Conservation (phyloP, 2,329 filamentous ascomycete species). For the Xylariaceae sp. region DNA sequence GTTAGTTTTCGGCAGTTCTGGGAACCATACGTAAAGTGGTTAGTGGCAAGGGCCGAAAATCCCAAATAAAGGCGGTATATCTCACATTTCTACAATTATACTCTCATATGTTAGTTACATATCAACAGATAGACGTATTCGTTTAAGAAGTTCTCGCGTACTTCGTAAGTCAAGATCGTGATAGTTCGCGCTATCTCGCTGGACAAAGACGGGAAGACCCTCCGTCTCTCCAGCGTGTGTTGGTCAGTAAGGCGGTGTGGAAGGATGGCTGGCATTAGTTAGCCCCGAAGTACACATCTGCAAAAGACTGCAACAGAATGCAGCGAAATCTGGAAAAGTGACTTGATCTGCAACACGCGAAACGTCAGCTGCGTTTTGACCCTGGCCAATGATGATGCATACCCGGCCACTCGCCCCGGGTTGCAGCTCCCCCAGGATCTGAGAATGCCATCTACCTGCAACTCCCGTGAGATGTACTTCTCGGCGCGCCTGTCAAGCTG, state of each 20-base stretch:
- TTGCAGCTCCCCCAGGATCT: conserved; percentile 12
- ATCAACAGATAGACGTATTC: no score
- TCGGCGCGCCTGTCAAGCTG: no score
- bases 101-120: no score
- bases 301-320: neutral
- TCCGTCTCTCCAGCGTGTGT: conserved; percentile 14
- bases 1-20: no score
- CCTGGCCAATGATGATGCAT: conserved; percentile 3
- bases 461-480: no score
- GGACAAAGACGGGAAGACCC: conserved; percentile 21
- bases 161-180: neutral
- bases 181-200: neutral
- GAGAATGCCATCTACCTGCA: no score
- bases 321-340: neutral
- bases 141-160: neutral
- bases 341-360: conserved; percentile 12
- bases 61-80: no score
- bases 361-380: neutral
- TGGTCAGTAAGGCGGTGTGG: conserved; percentile 25
- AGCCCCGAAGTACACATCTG: conserved; percentile 12
- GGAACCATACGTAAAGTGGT: no score
- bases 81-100: no score
- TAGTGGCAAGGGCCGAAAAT: no score
- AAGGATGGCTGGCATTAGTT: conserved; percentile 10
- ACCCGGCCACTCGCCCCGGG: conserved; percentile 9